Evolutionary conservation across 202 grass and related monocot genomes (phyloP).

Genomic region (Carex arenaria): DNA sequence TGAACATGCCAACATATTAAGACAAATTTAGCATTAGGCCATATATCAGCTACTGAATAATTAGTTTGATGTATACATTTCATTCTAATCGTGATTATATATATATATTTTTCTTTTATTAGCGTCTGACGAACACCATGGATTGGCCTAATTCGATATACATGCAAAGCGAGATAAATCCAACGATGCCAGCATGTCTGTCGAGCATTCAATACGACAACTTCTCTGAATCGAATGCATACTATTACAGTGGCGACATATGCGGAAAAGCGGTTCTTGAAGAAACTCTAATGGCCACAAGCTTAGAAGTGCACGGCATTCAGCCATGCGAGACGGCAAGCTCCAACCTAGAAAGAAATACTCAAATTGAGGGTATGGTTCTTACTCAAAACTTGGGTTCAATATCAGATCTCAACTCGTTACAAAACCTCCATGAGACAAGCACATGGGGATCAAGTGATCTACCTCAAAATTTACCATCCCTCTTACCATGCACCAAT

Average conservation of each 20-base stretch:
- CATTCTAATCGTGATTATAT: conserved; percentile 6
- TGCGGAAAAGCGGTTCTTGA: conserved; percentile 19
- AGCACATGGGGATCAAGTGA: conserved; percentile 22
- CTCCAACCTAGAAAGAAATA: conserved; percentile 5
- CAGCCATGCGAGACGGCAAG: conserved; percentile 1
- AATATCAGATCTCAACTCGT: conserved; percentile 26
- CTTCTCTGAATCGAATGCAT: conserved; percentile 29
- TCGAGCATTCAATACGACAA: conserved; percentile 30
- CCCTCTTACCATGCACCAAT: conserved; percentile 13
- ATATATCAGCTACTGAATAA: neutral
- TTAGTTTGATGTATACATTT: neutral
- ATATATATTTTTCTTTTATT: neutral
- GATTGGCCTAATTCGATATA: conserved; percentile 24
- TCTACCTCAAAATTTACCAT: conserved; percentile 22
- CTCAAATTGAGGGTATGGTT: conserved; percentile 24
- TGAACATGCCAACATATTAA: neutral
- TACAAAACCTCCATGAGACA: conserved; percentile 23
- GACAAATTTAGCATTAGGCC: neutral
- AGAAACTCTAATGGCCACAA: neutral
- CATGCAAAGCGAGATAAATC: conserved; percentile 19
- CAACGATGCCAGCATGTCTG: conserved; percentile 19
- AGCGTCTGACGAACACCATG: conserved; percentile 8
- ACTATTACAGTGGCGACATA: conserved; percentile 2
- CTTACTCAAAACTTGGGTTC: conserved; percentile 22
- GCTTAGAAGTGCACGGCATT: conserved; percentile 15